Evolutionary conservation across 1,139 yeast species (phyloP).

Genomic region (Blastobotrys illinoisensis): DNA sequence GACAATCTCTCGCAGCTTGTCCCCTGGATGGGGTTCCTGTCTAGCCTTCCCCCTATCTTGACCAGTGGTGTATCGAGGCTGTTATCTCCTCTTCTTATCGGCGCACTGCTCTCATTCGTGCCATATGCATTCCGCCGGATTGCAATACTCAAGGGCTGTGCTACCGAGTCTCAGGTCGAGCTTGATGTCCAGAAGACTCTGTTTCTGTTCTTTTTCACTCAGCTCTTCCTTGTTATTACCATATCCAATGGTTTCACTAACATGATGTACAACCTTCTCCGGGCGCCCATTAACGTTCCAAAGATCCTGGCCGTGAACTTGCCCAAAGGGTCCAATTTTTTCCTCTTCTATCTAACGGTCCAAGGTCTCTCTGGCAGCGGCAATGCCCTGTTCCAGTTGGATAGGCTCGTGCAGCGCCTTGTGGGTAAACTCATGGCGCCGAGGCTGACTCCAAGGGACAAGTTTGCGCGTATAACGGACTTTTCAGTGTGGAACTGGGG

Average conservation of each 20-base stretch:
- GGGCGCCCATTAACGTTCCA: constrained; percentile 69
- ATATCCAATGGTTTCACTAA: constrained; percentile 75
- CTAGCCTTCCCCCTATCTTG: constrained; percentile 51
- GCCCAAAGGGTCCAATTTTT: constrained; percentile 79
- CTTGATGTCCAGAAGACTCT: constrained; percentile 68
- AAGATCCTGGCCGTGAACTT: constrained; percentile 63
- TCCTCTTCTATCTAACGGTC: constrained; percentile 64
- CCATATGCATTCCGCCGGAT: constrained; percentile 64
- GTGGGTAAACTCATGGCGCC: neutral
- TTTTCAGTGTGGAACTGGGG: constrained; percentile 64
- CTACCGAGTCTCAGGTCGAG: constrained; percentile 61
- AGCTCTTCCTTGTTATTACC: constrained; percentile 77
- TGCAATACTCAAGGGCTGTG: constrained; percentile 63
- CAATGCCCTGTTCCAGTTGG: constrained; percentile 13
- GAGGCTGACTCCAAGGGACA: constrained; percentile 42
- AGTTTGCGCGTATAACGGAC: constrained; percentile 15
- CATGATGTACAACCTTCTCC: constrained; percentile 57
- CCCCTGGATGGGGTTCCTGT: constrained; percentile 58
- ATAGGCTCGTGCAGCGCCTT: constrained; percentile 39
- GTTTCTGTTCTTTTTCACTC: constrained; percentile 71
- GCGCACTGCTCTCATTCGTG: constrained; percentile 62
- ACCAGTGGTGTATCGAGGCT: constrained; percentile 71
- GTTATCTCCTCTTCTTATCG: constrained; percentile 62
- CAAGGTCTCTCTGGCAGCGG: constrained; percentile 74
- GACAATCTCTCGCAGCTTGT: constrained; percentile 56